A percentile compares a stretch with the other conserved stretches of the same genome.
Conservation (phyloP, 2,329 filamentous ascomycete genomes). For the Colletotrichum spaethianum region DNA sequence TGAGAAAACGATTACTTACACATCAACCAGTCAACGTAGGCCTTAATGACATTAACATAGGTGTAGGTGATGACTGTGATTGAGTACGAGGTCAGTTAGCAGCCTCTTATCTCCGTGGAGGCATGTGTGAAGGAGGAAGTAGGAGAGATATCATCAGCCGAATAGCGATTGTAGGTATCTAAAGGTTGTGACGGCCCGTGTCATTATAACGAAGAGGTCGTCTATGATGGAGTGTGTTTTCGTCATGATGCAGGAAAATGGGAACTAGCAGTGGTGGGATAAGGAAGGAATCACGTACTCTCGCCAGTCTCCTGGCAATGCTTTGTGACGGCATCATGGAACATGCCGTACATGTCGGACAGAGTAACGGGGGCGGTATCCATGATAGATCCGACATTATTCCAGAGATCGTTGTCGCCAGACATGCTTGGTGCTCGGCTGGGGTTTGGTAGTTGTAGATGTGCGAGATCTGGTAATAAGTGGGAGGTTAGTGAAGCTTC, state of each 20-base stretch:
- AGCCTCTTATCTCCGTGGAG: neutral
- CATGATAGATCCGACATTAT: neutral
- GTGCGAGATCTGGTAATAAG: neutral
- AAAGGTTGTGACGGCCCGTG: no score
- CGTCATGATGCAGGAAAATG: no score
- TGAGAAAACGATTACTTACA: neutral
- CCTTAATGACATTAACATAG: neutral
- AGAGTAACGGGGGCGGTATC: neutral
- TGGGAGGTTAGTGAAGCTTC: neutral
- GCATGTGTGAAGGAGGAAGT: neutral
- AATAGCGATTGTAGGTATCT: no score
- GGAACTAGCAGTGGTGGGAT: no score
- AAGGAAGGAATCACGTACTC: neutral
- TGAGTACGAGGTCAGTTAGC: neutral
- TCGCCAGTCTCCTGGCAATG: neutral
- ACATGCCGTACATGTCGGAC: neutral
- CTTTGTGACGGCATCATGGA: neutral
- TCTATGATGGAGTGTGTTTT: no score
- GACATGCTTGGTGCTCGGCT: neutral
- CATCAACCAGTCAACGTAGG: neutral
- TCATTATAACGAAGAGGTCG: no score
- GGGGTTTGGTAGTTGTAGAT: neutral
- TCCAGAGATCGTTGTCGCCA: neutral
- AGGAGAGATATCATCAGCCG: neutral
- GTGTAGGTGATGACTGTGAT: neutral